Base-by-base conservation (phyloP, 2,329 filamentous ascomycete species). In the Decorospora gaudefroyi region DNA sequence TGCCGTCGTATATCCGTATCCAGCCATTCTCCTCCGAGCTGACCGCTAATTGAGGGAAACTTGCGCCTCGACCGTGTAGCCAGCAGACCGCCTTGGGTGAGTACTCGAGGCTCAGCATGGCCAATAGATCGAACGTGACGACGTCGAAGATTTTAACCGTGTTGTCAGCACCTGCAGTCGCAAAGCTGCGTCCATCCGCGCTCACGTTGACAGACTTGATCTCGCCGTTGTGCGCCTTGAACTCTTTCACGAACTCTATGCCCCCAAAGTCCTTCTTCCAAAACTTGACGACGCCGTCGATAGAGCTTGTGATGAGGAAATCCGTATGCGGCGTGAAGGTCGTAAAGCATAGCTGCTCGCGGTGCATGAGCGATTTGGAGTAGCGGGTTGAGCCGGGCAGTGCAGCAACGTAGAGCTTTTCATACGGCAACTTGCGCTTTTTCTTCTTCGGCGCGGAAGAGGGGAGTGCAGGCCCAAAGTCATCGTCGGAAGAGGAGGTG, bases 211-310 rank as follows among this genome's bases (percentile, higher is more conserved):
- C 88, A 18, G 86, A 87, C 49, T 78, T 84, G 64, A 97, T 89
- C 65, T 95, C 89, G 37, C 89, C 88, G 44, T 81, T 79, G 72
- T 99, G 95, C 6, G 93, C 91, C 65, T 85, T 86, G 75, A 96
- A 99, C 73, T 99, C 91, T 74, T 99, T 99, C 39, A 97, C 92
- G 65, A 99, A 99, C 73, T 99, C 95, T 46, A 99, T 88, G 1
- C 89, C 89, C 22, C 88, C 85, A 1, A 83, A 85, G 53, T 88
- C 82, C 75, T 99, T 99, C 76, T 99, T 99, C 93, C 93, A 99
- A 70, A 99, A 99, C 72, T 99, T 99, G 59, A 97, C 92, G 0
- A 92, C 87, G n/a, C 95, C 95, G 67, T 99, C 93, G 29, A 88
- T 75, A 0, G 93, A 97, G 49, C 88, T 89, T 1, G 93, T 99